Evolutionary conservation across 768 basidiomycete genomes (phyloP), one percentile per base, ranked within the genome.

Genomic region (Termitomyces sp.): DNA sequence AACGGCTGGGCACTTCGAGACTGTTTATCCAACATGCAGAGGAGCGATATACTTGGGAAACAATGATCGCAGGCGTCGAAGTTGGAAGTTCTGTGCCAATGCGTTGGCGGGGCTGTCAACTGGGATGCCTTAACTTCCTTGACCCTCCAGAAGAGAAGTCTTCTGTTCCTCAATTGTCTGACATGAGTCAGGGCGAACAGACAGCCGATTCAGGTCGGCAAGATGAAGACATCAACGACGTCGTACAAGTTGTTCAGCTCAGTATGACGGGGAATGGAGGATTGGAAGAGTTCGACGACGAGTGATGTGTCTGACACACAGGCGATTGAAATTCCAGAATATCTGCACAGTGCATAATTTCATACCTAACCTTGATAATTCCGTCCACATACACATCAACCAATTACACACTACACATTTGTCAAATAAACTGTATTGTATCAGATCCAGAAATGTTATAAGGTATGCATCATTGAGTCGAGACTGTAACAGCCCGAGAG

Each of bases 1-100:
- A 62, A 17, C 71, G 68, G 17, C 46, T 37, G 20, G 68, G 65
- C 0, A 64, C 69, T 0, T 52, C 61, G 29, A 69, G 74, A 17
- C 69, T 85, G 12, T 90, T 88, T 59, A 78, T 87, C 6, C 72
- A 65, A 29, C 85, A 81, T 50, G 81, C 80, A 4, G 88, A 88
- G 67, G 83, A 87, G 71, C 75, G 87, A 59, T 82, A 78, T 61
- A 83, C 86, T 3, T 92, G 90, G 90, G 86, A 86, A 67, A 73
- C 68, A 7, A 72, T 60, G 12, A 73, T 89, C 32, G 85, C 82
- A 0, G 82, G 83, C 6, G 75, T 79, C 29, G 69, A 74, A n/a
- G 74, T 87, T 0, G 83, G 84, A 20, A 84, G 79, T 8, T 64
- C 68, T 12, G 86, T 87, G 5, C 86, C 88, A 25, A 62, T 91